These are phyloP conservation scores for Apiospora pterosperma DNA, from an alignment of 2,329 filamentous ascomycete genomes.

Conservation along the genomic window DNA sequence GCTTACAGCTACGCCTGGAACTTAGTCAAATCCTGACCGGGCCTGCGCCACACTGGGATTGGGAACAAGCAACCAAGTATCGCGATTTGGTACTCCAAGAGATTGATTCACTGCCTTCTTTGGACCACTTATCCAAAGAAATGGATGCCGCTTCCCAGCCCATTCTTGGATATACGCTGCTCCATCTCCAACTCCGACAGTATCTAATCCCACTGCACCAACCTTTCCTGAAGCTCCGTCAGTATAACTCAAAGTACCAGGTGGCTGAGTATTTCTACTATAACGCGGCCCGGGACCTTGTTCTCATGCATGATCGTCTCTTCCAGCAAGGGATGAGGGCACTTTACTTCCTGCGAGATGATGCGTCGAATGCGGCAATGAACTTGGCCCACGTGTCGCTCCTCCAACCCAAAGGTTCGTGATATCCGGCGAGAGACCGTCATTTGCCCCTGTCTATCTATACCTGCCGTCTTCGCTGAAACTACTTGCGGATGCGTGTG, in stretches of 20 bases:
- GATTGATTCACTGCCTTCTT: constrained; percentile 57
- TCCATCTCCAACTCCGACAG: constrained; percentile 59
- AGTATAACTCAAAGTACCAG: constrained; percentile 58
- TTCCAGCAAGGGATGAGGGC: constrained; percentile 56
- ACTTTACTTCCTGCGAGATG: constrained; percentile 58
- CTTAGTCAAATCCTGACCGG: constrained; percentile 55
- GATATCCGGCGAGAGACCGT: neutral
- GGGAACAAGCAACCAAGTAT: constrained; percentile 59
- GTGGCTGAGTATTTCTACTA: constrained; percentile 63
- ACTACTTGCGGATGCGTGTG: neutral
- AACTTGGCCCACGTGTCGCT: constrained; percentile 60
- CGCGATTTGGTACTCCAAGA: constrained; percentile 59
- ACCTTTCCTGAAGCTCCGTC: constrained; percentile 56
- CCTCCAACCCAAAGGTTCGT: constrained; percentile 48
- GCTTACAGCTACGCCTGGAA: constrained; percentile 53
- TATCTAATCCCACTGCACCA: constrained; percentile 62
- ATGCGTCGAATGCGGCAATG: constrained; percentile 56
- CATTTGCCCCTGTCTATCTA: neutral
- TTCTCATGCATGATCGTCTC: constrained; percentile 59
- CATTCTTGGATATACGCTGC: constrained; percentile 54
- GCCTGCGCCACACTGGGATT: constrained; percentile 52
- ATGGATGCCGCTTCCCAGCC: constrained; percentile 32
- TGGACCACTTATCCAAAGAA: constrained; percentile 33
- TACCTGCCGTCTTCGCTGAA: neutral
- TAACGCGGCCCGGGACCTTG: constrained; percentile 58